Base-by-base conservation (phyloP, 345 rosid genomes). In the Arabis alpina region DNA sequence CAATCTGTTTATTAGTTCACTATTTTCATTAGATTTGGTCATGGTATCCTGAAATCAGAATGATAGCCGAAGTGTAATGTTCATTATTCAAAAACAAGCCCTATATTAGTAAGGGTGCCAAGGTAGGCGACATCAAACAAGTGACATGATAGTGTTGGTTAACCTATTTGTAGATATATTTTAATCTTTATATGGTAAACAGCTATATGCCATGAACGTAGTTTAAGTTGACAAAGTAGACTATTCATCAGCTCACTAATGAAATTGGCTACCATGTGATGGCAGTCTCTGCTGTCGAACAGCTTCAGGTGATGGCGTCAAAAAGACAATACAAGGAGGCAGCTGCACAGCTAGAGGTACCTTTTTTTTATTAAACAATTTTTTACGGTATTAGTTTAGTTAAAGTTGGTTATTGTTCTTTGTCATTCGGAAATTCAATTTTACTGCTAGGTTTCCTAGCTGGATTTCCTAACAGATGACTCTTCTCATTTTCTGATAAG, bases 311-410 rank as follows among this genome's bases (percentile, higher is more conserved):
- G 66, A 91, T 94, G 99, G 93, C 99, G 40, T 94, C 99, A 39
- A 94, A 94, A 83, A 83, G 96, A 43, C 96, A 91, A 55, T 94
- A 94, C 75, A 94, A 85, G 71, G 99, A 94, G 82, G 96, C 93
- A 72, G 95, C 98, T 83, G 99, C 92, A 56, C 99, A 94, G 82
- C 82, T 94, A 41, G 99, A 94, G 99, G 99, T 93, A 80, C 56
- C 39, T 19, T 45, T 45, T n/a, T 49, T 1, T 1, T 50, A 59
- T 9, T 45, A 74, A 30, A 39, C 40, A 54, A 5, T 44, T 16
- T 64, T 37, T 52, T 28, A 41, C 10, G 11, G 55, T 54, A 3
- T 34, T 8, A 2, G 37, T 34, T 19, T 8, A 34, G 2, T 34
- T 34, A 34, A 34, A 6, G 8, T 34, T 34, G 36, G 36, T n/a